phyloP scores from a whole-genome alignment of 164 flowering plant species.

The Macadamia tetraphylla region DNA sequence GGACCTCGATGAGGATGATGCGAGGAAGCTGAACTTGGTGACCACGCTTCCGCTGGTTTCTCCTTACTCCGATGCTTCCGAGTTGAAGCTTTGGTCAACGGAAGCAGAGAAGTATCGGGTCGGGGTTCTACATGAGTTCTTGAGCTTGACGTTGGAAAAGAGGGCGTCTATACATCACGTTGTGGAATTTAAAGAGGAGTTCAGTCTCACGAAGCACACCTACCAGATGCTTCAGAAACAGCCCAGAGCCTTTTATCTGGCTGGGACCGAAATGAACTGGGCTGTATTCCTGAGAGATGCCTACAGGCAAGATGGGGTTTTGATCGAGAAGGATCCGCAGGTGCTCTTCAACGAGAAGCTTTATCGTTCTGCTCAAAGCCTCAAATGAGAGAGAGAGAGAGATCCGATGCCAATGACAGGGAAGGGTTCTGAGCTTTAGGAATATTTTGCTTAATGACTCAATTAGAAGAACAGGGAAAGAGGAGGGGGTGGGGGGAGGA shows the following conservation, averaged over 20 bases:
- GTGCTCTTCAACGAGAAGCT: conserved; percentile 63
- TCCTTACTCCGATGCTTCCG: conserved; percentile 58
- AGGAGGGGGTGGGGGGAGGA: too few species aligned
- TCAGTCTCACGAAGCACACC: conserved; percentile 63
- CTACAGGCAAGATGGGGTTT: conserved; percentile 48
- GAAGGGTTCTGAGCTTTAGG: background rate
- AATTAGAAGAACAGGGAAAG: background rate
- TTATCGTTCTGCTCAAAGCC: conserved; percentile 56
- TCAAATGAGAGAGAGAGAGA: conserved; percentile 32
- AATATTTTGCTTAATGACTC: background rate
- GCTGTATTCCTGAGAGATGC: conserved; percentile 71
- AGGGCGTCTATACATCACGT: conserved; percentile 71
- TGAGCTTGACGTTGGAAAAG: conserved; percentile 71
- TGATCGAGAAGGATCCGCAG: conserved; percentile 53
- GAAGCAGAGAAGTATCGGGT: conserved; percentile 69
- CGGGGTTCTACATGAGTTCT: conserved; percentile 64
- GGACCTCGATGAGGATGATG: conserved; percentile 63
- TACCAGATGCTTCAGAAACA: conserved; percentile 70
- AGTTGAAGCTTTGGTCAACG: conserved; percentile 39
- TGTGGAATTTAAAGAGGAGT: conserved; percentile 69
- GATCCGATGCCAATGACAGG: conserved; percentile 9
- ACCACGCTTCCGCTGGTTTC: conserved; percentile 74
- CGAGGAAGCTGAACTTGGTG: conserved; percentile 55
- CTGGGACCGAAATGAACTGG: conserved; percentile 63
- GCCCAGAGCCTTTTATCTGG: conserved; percentile 75